phyloP scores from a whole-genome alignment of 345 rosid species.

The Cardamine chenopodiifolia region DNA sequence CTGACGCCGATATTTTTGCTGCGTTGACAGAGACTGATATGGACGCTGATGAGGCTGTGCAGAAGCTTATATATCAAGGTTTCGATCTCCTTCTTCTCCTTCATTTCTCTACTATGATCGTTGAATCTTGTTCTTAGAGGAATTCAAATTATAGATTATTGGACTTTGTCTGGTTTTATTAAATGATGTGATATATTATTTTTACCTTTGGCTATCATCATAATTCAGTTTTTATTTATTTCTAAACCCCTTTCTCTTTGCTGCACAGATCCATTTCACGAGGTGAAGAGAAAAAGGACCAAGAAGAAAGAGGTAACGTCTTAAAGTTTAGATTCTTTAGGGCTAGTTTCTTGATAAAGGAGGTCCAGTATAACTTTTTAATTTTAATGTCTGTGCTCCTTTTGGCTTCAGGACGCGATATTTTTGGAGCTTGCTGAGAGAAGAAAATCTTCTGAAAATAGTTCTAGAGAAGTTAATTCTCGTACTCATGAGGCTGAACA shows the following conservation, averaged over 20 bases:
- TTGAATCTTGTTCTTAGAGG: background rate
- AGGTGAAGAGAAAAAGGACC: conserved; percentile 75
- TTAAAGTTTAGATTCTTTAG: background rate
- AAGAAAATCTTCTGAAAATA: conserved; percentile 49
- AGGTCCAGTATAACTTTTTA: conserved; percentile 25
- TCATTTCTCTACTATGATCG: background rate
- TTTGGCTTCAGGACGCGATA: conserved; percentile 50
- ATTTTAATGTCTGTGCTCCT: conserved; percentile 27
- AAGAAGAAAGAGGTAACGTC: conserved; percentile 77
- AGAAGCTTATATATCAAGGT: conserved; percentile 85
- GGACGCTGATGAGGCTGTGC: conserved; percentile 83
- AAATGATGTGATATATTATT: background rate
- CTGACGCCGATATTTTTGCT: conserved; percentile 71
- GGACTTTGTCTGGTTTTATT: background rate
- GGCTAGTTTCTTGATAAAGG: background rate
- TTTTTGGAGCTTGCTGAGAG: conserved; percentile 47
- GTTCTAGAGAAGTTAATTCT: conserved; percentile 37
- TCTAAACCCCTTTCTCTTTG: background rate
- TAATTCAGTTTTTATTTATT: background rate
- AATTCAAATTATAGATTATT: background rate
- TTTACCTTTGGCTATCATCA: background rate
- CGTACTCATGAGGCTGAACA: conserved; percentile 44
- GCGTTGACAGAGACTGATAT: conserved; percentile 72
- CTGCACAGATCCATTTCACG: conserved; percentile 74
- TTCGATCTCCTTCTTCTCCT: background rate